A percentile compares a stretch with the other conserved stretches of the same genome.
Conservation (phyloP, 106 monocot species). For the Cymbidium sinense region DNA sequence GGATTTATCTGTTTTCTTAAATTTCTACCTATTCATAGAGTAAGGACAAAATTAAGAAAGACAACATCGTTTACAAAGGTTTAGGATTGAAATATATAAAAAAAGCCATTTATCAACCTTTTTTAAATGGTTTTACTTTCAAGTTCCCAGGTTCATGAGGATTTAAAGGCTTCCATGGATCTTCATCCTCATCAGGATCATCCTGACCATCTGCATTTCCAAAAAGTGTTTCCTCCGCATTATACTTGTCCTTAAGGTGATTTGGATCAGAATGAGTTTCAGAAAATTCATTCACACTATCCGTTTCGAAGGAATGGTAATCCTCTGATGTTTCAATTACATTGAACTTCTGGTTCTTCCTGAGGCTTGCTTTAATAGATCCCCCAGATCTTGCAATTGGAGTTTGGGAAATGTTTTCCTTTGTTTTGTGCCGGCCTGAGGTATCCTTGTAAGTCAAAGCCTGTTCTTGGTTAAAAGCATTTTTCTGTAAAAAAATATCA, state of each 20-base stretch:
- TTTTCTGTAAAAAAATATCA: conserved; percentile 41
- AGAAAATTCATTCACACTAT: conserved; percentile 19
- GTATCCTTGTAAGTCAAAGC: conserved; percentile 16
- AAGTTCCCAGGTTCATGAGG: conserved; percentile 89
- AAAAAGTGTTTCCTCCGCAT: conserved; percentile 30
- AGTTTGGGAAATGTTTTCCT: conserved; percentile 27
- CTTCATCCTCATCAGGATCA: conserved; percentile 61
- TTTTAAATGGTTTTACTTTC: conserved; percentile 66
- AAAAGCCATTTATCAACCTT: conserved; percentile 33
- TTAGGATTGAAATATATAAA: background rate
- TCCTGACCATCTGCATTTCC: conserved; percentile 29
- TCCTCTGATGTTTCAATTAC: conserved; percentile 10
- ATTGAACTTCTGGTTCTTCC: conserved; percentile 7
- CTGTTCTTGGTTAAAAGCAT: conserved; percentile 27
- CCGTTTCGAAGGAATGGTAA: conserved; percentile 19
- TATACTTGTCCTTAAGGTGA: conserved; percentile 22
- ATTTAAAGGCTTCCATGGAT: conserved; percentile 94
- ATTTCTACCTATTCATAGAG: conserved; percentile 46
- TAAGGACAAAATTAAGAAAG: background rate
- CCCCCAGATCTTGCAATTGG: conserved; percentile 42
- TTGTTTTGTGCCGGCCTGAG: conserved; percentile 39
- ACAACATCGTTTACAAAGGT: background rate
- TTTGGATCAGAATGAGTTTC: conserved; percentile 16
- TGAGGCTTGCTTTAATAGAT: conserved; percentile 29
- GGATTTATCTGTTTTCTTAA: conserved; percentile 20